Evolutionary conservation across 805 yeast species (phyloP), one percentile per base, ranked within the genome.

Genomic region (Cyberlindnera nakhonratchasimensis): DNA sequence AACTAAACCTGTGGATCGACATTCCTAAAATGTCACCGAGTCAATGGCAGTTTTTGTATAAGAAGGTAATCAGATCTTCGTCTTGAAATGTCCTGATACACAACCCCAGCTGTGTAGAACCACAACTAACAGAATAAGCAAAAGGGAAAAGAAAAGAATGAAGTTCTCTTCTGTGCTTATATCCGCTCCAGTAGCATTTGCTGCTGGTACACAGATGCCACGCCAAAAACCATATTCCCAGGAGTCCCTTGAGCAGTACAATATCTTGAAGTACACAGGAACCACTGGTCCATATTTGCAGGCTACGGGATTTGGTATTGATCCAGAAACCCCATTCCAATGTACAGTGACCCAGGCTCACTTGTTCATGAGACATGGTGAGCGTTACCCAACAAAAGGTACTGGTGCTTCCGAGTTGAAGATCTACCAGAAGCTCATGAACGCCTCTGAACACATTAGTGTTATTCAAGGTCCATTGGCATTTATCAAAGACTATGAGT

Each of bases 281-380:
- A 79, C 80, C 16, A 53, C 71, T 17, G 83, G 76, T 1, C 86
- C 86, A 6, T 79, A 74, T 50, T 62, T 73, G 26, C 70, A 71
- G 39, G 68, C 66, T 37, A 61, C 64, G 3, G 83, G 83, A 1
- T 74, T 60, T 51, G 85, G 84, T 3, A 70, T 80, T 29, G 62
- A 73, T 13, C 58, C 69, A 17, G 75, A 65, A 9, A 50, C 67
- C 2, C 82, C 84, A 21, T 65, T 60, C 8, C 66, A 66, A 34
- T 80, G 86, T 60, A 53, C 61, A 6, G 66, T 80, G 42, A 77
- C 76, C 51, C 91, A 84, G 60, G 86, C 83, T 9, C 88, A 82
- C 51, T 63, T 84, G 18, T 63, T 83, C 39, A 79, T 80, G 51
- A 74, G 96, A 55, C 95, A 87, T 56, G 95, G 91, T 17, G 93